These are phyloP conservation scores for Umbelopsis sp. DNA, from an alignment of 371 early-diverging fungal species.

Conservation along the genomic window DNA sequence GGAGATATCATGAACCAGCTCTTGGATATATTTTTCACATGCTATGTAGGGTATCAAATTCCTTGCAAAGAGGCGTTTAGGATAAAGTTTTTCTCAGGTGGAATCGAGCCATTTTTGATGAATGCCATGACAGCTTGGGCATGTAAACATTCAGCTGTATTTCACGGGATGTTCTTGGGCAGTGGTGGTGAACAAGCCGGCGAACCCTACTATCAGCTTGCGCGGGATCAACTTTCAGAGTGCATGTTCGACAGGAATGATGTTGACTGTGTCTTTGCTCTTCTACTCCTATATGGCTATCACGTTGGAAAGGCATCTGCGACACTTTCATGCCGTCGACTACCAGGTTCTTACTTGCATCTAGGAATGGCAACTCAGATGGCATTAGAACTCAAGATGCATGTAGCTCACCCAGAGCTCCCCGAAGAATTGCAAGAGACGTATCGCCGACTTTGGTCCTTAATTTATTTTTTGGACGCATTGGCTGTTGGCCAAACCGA, in stretches of 20 bases:
- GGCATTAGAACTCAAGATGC: background rate
- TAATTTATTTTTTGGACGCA: slow-evolving; percentile 6
- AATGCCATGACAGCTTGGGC: slow-evolving; percentile 28
- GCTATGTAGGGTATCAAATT: slow-evolving; percentile 13
- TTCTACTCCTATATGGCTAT: slow-evolving; percentile 1
- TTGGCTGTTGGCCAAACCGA: slow-evolving; percentile 1
- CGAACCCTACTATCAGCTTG: slow-evolving; percentile 13
- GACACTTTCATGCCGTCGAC: background rate
- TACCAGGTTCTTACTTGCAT: background rate
- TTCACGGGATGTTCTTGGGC: slow-evolving; percentile 25
- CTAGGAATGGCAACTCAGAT: slow-evolving; percentile 11
- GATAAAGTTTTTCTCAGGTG: background rate
- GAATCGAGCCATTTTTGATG: background rate
- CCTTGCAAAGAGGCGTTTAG: background rate
- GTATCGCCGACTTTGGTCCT: slow-evolving; percentile 1
- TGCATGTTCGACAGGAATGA: background rate
- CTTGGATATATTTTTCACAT: slow-evolving; percentile 8
- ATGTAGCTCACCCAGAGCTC: slow-evolving; percentile 7
- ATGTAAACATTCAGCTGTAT: slow-evolving; percentile 25
- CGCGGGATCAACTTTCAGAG: background rate
- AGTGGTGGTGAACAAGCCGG: slow-evolving; percentile 24
- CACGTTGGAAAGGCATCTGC: slow-evolving; percentile 7
- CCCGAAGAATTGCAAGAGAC: slow-evolving; percentile 2
- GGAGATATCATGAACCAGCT: background rate
- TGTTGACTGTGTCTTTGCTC: background rate